These are phyloP conservation scores for Saccharomyces mikatae DNA, from an alignment of 805 yeast species.

Conservation along the genomic window DNA sequence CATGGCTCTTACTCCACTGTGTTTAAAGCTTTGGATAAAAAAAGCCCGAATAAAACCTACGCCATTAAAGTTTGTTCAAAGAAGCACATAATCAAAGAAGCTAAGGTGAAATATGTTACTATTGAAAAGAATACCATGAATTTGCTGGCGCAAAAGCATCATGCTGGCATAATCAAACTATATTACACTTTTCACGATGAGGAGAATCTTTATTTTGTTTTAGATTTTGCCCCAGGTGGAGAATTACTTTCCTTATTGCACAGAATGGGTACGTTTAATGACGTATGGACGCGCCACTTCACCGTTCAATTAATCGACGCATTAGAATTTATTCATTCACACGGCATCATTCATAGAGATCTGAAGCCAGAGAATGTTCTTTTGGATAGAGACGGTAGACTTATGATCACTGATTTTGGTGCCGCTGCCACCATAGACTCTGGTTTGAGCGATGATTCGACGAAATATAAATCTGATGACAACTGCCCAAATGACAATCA, in stretches of 20 bases:
- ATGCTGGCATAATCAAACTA: slow-evolving; percentile 88
- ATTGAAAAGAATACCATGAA: slow-evolving; percentile 89
- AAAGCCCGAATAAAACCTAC: slow-evolving; percentile 39
- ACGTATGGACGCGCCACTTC: slow-evolving; percentile 68
- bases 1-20: slow-evolving; percentile 96
- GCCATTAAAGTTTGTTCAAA: slow-evolving; percentile 91
- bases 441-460: slow-evolving; percentile 24
- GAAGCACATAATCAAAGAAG: slow-evolving; percentile 87
- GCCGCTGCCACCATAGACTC: slow-evolving; percentile 60
- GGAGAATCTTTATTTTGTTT: slow-evolving; percentile 76
- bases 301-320: slow-evolving; percentile 86
- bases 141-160: slow-evolving; percentile 62
- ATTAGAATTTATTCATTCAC: slow-evolving; percentile 76
- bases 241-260: slow-evolving; percentile 76
- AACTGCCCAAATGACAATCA: slow-evolving; percentile 17
- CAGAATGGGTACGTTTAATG: slow-evolving; percentile 69
- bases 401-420: slow-evolving; percentile 94
- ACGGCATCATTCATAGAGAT: slow-evolving; percentile 89
- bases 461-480: not conserved
- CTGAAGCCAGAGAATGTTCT: slow-evolving; percentile 90
- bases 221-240: slow-evolving; percentile 94
- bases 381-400: slow-evolving; percentile 73
- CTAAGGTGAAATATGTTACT: slow-evolving; percentile 90
- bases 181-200: slow-evolving; percentile 95
- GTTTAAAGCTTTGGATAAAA: slow-evolving; percentile 77